phyloP scores from a whole-genome alignment of 179 eudicot species.

The Silene noctiflora region DNA sequence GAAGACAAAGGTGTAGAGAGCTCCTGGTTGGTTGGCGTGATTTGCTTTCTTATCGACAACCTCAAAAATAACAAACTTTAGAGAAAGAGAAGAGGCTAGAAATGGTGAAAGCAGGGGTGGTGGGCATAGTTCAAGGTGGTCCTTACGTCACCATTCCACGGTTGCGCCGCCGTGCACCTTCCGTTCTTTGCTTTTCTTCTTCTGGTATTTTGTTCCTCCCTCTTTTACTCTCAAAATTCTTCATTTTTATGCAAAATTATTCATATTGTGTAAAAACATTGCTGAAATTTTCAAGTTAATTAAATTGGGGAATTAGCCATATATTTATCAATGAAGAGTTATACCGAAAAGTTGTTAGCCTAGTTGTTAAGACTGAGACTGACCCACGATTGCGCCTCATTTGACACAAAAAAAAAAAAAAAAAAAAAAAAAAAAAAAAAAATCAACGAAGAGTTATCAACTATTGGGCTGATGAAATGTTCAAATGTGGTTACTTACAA shows the following conservation, averaged over 20 bases:
- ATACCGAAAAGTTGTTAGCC: too few relatives aligned
- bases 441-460: too few relatives aligned
- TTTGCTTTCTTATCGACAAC: conserved; percentile 5
- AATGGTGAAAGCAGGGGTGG: conserved; percentile 27
- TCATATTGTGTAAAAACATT: too few relatives aligned
- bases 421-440: too few relatives aligned
- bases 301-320: neutral
- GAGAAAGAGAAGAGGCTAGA: neutral
- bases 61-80: neutral
- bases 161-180: conserved; percentile 13
- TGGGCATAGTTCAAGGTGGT: conserved; percentile 28
- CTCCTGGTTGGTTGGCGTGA: neutral
- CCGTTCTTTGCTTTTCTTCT: conserved; percentile 34
- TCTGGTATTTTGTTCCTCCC: conserved; percentile 23
- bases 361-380: too few relatives aligned
- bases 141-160: conserved; percentile 26
- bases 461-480: too few relatives aligned
- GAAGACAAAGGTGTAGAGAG: too few relatives aligned
- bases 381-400: too few relatives aligned
- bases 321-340: neutral
- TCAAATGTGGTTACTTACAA: too few relatives aligned
- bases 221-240: neutral
- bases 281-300: too few relatives aligned
- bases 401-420: too few relatives aligned
- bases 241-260: neutral